phyloP scores from a whole-genome alignment of 768 basidiomycete species.

The Infundibulicybe gibba region DNA sequence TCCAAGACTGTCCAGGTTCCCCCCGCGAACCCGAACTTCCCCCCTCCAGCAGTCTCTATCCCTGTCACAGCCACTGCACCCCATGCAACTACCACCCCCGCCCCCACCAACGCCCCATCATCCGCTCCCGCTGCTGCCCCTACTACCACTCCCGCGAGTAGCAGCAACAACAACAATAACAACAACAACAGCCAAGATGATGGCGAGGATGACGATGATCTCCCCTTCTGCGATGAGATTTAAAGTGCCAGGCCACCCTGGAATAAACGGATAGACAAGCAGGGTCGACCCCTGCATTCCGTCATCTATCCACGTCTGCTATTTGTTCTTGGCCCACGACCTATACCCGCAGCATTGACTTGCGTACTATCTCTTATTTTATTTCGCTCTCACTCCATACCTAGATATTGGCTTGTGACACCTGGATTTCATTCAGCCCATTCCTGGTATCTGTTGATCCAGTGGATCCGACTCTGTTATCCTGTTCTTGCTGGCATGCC shows the following conservation, averaged over 20 bases:
- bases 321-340: no score
- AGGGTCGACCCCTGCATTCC: no score
- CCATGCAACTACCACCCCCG: slow-evolving; percentile 16
- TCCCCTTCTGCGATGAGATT: slow-evolving; percentile 53
- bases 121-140: slow-evolving; percentile 1
- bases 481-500: no score
- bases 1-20: slow-evolving; percentile 37
- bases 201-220: slow-evolving; percentile 31
- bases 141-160: slow-evolving; percentile 7
- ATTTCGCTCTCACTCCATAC: no score
- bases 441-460: no score
- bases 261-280: no score
- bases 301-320: no score
- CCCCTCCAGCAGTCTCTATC: slow-evolving; percentile 20
- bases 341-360: no score
- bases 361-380: no score
- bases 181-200: neutral
- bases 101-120: slow-evolving; percentile 7
- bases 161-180: slow-evolving; percentile 9
- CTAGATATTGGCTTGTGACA: no score
- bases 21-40: slow-evolving; percentile 25
- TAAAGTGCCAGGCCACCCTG: slow-evolving; percentile 9
- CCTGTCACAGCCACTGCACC: slow-evolving; percentile 27
- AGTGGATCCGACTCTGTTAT: no score
- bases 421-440: no score